phyloP scores from a whole-genome alignment of 805 yeast species.

The Candida coquimbonensis region DNA sequence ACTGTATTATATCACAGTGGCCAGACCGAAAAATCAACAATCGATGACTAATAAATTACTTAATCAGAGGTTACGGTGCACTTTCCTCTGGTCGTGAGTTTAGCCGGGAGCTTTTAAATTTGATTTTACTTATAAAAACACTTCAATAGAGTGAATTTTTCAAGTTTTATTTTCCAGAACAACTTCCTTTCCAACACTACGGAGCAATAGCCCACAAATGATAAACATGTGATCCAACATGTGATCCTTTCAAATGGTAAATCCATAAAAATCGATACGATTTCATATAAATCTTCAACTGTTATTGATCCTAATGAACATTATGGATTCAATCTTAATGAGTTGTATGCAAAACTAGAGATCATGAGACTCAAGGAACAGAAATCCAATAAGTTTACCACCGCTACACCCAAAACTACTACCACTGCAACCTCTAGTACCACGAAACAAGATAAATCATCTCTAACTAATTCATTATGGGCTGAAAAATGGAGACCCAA shows the following conservation, averaged over 20 bases:
- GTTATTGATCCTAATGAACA: not conserved
- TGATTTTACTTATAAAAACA: too few species aligned
- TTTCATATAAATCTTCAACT: not conserved
- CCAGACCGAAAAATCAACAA: too few species aligned
- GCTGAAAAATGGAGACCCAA: conserved; percentile 66
- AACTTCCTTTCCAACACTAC: conserved; percentile 6
- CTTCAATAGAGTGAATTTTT: too few species aligned
- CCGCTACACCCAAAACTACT: too few species aligned
- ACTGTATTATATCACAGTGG: too few species aligned
- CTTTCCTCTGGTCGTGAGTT: too few species aligned
- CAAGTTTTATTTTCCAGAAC: conserved; percentile 11
- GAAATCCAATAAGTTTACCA: too few species aligned
- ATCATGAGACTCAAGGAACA: conserved; percentile 14
- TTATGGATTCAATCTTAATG: conserved; percentile 34
- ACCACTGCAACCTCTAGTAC: not conserved
- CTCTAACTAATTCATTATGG: conserved; percentile 26
- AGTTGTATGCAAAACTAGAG: conserved; percentile 28
- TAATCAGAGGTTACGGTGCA: too few species aligned
- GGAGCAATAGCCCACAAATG: not conserved
- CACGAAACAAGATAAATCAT: not conserved
- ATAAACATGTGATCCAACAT: conserved; percentile 11
- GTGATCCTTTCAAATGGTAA: conserved; percentile 17
- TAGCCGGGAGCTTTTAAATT: too few species aligned
- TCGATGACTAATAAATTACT: too few species aligned
- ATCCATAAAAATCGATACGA: conserved; percentile 5